These are phyloP conservation scores for Avena sativa DNA, from an alignment of 176 grass and related monocot species.

Conservation along the genomic window DNA sequence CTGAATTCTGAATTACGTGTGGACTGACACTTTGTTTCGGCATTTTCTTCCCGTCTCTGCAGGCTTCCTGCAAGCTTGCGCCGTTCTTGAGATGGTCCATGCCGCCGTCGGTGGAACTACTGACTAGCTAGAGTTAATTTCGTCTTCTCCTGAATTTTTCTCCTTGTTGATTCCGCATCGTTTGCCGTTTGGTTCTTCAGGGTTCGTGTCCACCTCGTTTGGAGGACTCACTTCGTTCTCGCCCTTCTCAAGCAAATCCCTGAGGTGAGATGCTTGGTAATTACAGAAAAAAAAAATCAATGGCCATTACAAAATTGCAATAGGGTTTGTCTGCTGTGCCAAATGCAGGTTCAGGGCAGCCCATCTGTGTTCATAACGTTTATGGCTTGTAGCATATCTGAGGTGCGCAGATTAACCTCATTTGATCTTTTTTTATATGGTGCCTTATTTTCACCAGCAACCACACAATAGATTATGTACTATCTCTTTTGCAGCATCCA, in stretches of 20 bases:
- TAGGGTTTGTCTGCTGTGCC: conserved; percentile 24
- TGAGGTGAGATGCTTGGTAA: conserved; percentile 44
- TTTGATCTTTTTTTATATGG: no score
- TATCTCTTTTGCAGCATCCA: no score
- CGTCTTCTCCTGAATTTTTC: neutral
- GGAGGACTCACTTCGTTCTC: conserved; percentile 86
- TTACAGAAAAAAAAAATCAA: neutral
- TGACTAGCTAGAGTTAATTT: neutral
- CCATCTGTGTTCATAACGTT: conserved; percentile 84
- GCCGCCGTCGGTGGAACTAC: conserved; percentile 59
- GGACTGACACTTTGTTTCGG: neutral
- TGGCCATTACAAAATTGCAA: neutral
- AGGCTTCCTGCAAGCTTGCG: conserved; percentile 71
- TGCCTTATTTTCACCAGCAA: no score
- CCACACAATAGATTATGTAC: no score
- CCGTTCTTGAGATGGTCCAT: conserved; percentile 72
- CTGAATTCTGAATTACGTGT: neutral
- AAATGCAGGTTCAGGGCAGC: conserved; percentile 72
- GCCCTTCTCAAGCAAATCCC: conserved; percentile 72
- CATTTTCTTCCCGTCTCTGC: neutral
- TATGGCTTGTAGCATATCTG: conserved; percentile 78
- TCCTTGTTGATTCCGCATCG: conserved; percentile 7
- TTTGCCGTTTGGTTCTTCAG: conserved; percentile 40
- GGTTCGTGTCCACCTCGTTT: conserved; percentile 63
- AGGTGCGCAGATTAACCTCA: conserved; percentile 37